Evolutionary conservation across 352 stramenopile species (phyloP), one percentile per base, ranked within the genome.

Genomic region (Thalassiosira allenii): DNA sequence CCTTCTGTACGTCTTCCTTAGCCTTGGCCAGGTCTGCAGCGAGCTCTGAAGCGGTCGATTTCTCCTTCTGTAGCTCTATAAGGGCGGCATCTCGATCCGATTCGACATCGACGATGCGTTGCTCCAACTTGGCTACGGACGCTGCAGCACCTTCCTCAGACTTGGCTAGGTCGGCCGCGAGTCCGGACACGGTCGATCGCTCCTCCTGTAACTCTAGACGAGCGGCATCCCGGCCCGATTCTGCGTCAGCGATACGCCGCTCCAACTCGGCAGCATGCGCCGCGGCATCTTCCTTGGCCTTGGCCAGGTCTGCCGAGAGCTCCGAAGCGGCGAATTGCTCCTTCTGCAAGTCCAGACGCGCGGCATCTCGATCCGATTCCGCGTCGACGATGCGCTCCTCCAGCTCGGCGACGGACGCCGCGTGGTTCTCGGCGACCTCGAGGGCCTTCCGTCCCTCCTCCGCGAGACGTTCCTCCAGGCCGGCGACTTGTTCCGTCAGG

Each of bases 381-480:
- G 57, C 22, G 17, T 40, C 17, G 11, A n/a, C 25, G 22, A 80
- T 22, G 34, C 47, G 27, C 20, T 67, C 20, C 29, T 62, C 22
- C 43, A 69, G 40, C n/a, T 43, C 34, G 4, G 27, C 25, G 34
- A 67, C 23, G 52, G 25, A 17, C 3, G 22, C 34, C 14, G n/a
- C 25, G 5, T 79, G 70, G 53, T 59, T 22, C n/a, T 66, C 56
- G 52, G 37, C 8, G 17, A 8, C 29, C 8, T 66, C 53, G 23
- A 54, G 2, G 25, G 66, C 49, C 2, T 43, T 62, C 6, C 37
- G 4, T 32, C 49, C 11, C 59, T 73, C 61, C 27, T 67, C 23
- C 25, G 44, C 51, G 14, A 79, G 70, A 29, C n/a, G 22, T 51
- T 76, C 32, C 44, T 81, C 41, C 1, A 85, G 51, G 17, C 32